Percentiles rank a stretch among this genome's conserved stretches.
Evolutionary conservation across 768 basidiomycete species (phyloP).

Genomic region (Boletus pseudo-olivaceus): DNA sequence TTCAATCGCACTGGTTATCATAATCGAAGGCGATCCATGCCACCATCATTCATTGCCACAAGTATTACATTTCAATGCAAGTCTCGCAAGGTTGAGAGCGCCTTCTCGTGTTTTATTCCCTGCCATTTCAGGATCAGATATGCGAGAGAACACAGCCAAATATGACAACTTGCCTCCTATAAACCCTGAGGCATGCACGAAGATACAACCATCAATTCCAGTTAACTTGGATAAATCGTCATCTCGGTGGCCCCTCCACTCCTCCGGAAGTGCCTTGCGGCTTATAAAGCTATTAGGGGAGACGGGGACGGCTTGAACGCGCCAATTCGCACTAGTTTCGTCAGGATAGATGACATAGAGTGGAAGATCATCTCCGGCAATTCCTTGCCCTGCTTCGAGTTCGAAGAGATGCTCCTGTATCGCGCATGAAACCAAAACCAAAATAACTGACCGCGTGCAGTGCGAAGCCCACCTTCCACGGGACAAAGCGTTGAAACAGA

Average conservation of each 20-base stretch:
- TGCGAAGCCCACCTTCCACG: constrained; percentile 71
- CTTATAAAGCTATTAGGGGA: constrained; percentile 83
- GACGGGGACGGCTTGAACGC: constrained; percentile 87
- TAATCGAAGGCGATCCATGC: constrained; percentile 12
- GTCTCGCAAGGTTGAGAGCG: constrained; percentile 72
- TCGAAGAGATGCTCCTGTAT: constrained; percentile 85
- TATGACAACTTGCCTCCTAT: constrained; percentile 69
- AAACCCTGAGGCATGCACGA: constrained; percentile 95
- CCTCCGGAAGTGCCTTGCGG: constrained; percentile 88
- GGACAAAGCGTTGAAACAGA: constrained; percentile 72
- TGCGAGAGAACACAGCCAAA: not conserved
- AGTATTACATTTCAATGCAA: constrained; percentile 47
- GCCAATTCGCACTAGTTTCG: constrained; percentile 72
- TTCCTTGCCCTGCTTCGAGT: constrained; percentile 59
- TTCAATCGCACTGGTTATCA: constrained; percentile 5
- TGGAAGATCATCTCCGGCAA: constrained; percentile 49
- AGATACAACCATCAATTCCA: constrained; percentile 81
- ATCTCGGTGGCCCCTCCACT: constrained; percentile 91
- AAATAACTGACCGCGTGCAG: not conserved
- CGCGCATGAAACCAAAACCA: constrained; percentile 13
- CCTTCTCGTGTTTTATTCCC: constrained; percentile 91
- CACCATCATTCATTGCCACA: constrained; percentile 16
- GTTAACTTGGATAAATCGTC: constrained; percentile 67
- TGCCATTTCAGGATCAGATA: constrained; percentile 29
- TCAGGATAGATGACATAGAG: constrained; percentile 91